Base-by-base conservation (phyloP, 495 filamentous ascomycete genomes). In the Staphylotrichum longicolle region DNA sequence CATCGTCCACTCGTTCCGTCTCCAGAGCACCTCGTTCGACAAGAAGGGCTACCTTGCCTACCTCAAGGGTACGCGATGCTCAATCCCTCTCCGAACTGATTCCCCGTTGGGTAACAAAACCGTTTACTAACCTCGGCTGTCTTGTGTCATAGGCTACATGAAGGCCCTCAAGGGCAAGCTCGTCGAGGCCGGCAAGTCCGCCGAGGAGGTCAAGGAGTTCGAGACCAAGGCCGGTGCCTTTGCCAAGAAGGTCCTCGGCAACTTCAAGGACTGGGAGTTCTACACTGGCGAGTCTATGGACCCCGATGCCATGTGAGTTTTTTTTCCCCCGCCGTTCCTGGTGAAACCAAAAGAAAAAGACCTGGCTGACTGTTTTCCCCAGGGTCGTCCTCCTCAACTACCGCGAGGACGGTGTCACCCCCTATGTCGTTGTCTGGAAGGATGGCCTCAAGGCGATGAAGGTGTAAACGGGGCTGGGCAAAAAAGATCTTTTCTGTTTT, bases 381-480 rank as follows among this genome's bases (percentile, higher is more conserved):
- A 96, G 91, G 91, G 83, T 96, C 70, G 82, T 94, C 59, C 91
- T 97, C 58, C 87, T 97, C 73, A 93, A 98, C 81, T 98, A 96
- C 83, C 91, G 93, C 70, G 93, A 95, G 72, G 95, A 98, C 67
- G 94, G 94, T 74, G 75, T 88, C 62, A 98, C 93, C 34, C 94
- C 94, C 41, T 98, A 80, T 69, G 82, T 96, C 57, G 86, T 84
- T 62, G 79, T 96, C 81, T 98, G 94, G 95, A 97, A 96, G 85
- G 88, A 97, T 76, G 95, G 94, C 67, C 80, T 98, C 68, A 82
- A 78, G 63, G 88, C 88, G 81, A 84, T 85, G 83, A 98, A 98
- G 86, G 93, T 98, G 63, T 98, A 91, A 86, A 58, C 20, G 20
- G 27, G 35, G 47, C 27, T 27, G 32, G 40, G 9, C 32, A 45